Percentiles rank a stretch among this genome's conserved stretches.
Conservation (phyloP, 305 asterid species). For the Salvia sclarea region DNA sequence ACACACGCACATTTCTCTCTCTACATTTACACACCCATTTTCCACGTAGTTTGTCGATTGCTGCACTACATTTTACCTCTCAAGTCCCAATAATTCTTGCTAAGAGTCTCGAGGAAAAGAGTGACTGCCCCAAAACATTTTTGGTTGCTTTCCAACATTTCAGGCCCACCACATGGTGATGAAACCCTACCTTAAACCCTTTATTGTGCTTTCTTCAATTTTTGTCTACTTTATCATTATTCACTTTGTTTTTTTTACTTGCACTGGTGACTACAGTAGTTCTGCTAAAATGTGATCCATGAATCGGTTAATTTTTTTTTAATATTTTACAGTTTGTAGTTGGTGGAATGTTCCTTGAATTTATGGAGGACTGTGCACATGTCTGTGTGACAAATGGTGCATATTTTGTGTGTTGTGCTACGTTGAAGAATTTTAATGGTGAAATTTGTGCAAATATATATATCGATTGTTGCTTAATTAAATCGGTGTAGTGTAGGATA, state of each 20-base stretch:
- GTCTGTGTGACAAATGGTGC: neutral
- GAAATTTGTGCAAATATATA: neutral
- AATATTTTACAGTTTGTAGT: neutral
- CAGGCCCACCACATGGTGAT: slow-evolving; percentile 45
- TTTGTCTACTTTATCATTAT: neutral
- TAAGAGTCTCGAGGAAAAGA: slow-evolving; percentile 14
- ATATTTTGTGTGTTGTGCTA: slow-evolving; percentile 1
- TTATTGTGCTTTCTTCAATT: neutral
- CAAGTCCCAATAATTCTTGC: neutral
- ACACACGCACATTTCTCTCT: neutral
- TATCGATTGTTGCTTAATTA: neutral
- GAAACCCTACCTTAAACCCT: slow-evolving; percentile 19
- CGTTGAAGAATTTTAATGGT: neutral
- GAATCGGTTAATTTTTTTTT: neutral
- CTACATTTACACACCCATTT: neutral
- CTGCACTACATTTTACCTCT: neutral
- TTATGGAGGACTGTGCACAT: neutral
- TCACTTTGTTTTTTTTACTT: neutral
- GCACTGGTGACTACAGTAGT: neutral
- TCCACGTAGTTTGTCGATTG: neutral
- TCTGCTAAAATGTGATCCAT: neutral
- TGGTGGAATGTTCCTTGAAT: neutral
- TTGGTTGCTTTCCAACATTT: slow-evolving; percentile 23
- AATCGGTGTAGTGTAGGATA: neutral
- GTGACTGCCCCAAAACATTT: neutral